Conservation (phyloP, 2,329 filamentous ascomycete genomes). For the Sporothrix inflata region DNA sequence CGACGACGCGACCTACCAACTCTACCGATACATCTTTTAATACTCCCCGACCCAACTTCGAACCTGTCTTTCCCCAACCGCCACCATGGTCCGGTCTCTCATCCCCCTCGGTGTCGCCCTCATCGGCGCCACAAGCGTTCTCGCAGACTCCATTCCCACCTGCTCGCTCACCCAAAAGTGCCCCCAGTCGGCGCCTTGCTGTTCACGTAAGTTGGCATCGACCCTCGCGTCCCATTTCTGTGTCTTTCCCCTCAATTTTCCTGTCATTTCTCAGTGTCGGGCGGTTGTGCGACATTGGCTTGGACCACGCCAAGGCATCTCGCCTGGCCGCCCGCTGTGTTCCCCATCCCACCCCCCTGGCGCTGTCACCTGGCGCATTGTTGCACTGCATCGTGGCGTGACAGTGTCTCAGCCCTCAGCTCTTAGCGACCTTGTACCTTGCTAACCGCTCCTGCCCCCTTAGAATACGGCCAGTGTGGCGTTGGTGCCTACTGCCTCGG, state of each 20-base stretch:
- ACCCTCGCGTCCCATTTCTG: background rate
- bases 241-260: background rate
- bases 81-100: slow-evolving; percentile 40
- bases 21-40: background rate
- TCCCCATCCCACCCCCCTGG: slow-evolving; percentile 14
- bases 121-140: slow-evolving; percentile 45
- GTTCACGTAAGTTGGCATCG: slow-evolving; percentile 66
- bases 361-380: background rate
- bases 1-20: background rate
- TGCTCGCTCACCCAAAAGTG: slow-evolving; percentile 64
- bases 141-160: slow-evolving; percentile 41
- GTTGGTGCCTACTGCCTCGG: slow-evolving; percentile 94
- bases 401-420: background rate
- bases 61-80: background rate
- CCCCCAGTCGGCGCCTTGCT: slow-evolving; percentile 73
- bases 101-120: slow-evolving; percentile 44
- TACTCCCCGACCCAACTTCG: background rate
- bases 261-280: background rate
- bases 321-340: background rate
- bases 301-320: background rate
- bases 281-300: background rate
- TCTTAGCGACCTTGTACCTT: background rate
- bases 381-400: slow-evolving; percentile 13
- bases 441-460: background rate
- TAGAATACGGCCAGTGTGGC: slow-evolving; percentile 92